phyloP scores from a whole-genome alignment of 768 basidiomycete genomes.

The Trametes punicea region DNA sequence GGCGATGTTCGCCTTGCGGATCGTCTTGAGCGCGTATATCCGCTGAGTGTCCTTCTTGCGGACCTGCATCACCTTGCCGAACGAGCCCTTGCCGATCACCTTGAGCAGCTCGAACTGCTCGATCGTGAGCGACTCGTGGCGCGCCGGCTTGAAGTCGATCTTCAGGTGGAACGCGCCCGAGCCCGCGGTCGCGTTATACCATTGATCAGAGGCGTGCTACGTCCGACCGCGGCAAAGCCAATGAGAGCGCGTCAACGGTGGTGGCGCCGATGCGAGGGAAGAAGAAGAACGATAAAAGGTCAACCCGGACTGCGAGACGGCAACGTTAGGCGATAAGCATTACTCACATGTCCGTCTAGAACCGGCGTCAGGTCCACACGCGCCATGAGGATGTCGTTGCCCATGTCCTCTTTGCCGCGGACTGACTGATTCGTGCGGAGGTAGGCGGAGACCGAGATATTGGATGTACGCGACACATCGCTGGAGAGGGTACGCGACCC shows the following conservation, averaged over 20 bases:
- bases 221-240: background rate
- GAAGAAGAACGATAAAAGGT: conserved; percentile 10
- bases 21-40: conserved; percentile 97
- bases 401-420: conserved; percentile 88
- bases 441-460: conserved; percentile 89
- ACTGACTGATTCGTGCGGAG: conserved; percentile 75
- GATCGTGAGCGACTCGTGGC: conserved; percentile 85
- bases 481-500: conserved; percentile 36
- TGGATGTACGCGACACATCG: conserved; percentile 93
- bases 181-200: conserved; percentile 82
- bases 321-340: background rate
- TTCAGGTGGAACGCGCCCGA: conserved; percentile 93
- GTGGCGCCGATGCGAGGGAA: background rate
- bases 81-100: conserved; percentile 96
- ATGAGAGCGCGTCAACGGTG: background rate
- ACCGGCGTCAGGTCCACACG: conserved; percentile 85
- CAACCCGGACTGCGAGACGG: conserved; percentile 6
- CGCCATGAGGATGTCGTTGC: conserved; percentile 93
- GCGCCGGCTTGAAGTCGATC: conserved; percentile 87
- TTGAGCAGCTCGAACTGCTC: conserved; percentile 96
- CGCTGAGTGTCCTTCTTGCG: conserved; percentile 98
- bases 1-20: conserved; percentile 96
- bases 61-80: conserved; percentile 99
- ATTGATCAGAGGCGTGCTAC: conserved; percentile 87
- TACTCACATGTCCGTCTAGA: conserved; percentile 70